Conservation (phyloP, 176 grass and related monocot species). For the Poa pratensis region DNA sequence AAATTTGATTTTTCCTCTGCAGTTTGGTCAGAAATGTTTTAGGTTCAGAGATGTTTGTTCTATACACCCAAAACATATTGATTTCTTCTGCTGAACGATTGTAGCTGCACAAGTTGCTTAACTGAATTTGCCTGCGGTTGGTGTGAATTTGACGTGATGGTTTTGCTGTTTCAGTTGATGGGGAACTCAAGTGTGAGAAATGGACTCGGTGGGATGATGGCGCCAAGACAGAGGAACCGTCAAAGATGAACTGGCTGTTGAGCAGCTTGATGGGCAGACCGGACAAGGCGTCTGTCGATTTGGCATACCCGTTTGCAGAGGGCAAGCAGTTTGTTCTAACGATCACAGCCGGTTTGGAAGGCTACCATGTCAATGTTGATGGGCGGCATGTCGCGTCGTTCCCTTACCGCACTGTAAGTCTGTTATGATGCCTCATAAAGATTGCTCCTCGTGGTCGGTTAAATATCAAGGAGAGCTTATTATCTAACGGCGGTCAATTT, state of each 20-base stretch:
- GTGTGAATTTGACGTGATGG: background rate
- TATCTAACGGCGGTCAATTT: constrained; percentile 7
- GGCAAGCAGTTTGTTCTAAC: constrained; percentile 69
- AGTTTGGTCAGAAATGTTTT: background rate
- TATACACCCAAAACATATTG: background rate
- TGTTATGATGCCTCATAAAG: background rate
- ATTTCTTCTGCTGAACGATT: constrained; percentile 13
- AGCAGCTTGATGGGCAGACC: constrained; percentile 55
- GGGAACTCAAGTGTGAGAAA: constrained; percentile 72
- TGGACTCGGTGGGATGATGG: constrained; percentile 58
- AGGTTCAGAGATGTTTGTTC: background rate
- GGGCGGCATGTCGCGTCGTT: constrained; percentile 67
- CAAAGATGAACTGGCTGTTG: constrained; percentile 57
- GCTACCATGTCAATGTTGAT: constrained; percentile 75
- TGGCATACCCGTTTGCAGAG: constrained; percentile 67
- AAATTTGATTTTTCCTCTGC: background rate
- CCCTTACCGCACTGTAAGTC: constrained; percentile 77
- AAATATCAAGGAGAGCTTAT: background rate
- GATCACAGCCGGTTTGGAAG: constrained; percentile 64
- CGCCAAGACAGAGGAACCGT: constrained; percentile 40
- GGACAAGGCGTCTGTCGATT: constrained; percentile 39
- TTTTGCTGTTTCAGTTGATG: constrained; percentile 66
- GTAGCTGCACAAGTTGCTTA: background rate
- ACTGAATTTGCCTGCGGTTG: background rate
- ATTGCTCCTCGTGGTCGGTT: background rate